Conservation (phyloP, 495 filamentous ascomycete genomes). For the Cercophora sp. region DNA sequence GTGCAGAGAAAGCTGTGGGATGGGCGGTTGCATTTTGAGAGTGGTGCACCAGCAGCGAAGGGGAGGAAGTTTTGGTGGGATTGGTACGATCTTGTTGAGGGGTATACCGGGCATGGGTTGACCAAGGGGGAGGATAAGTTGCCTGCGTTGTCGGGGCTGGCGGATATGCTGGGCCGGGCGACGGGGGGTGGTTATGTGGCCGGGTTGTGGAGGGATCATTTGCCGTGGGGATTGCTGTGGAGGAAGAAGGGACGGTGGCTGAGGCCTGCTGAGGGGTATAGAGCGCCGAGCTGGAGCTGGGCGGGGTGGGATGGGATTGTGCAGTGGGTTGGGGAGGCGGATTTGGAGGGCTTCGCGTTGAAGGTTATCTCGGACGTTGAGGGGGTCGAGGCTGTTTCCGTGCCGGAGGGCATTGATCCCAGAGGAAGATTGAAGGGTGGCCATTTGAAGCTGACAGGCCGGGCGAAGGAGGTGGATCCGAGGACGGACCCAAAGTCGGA, state of each 20-base stretch:
- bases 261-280: neutral
- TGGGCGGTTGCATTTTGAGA: constrained; percentile 1
- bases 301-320: neutral
- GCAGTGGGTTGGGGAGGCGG: neutral
- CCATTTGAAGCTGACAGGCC: neutral
- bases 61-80: constrained; percentile 1
- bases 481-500: neutral
- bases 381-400: neutral
- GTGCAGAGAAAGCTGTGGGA: neutral
- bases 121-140: constrained; percentile 6
- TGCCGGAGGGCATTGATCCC: neutral
- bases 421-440: neutral
- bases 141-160: constrained; percentile 5
- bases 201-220: neutral
- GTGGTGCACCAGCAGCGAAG: neutral
- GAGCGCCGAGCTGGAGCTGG: constrained; percentile 3
- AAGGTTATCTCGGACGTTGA: neutral
- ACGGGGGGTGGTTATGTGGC: neutral
- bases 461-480: neutral
- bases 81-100: constrained; percentile 3
- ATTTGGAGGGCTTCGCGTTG: neutral
- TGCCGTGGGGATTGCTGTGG: neutral
- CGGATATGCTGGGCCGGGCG: neutral
- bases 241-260: neutral
- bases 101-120: neutral